Conservation (phyloP, 2,329 filamentous ascomycete species). For the Microdochium bolleyi region DNA sequence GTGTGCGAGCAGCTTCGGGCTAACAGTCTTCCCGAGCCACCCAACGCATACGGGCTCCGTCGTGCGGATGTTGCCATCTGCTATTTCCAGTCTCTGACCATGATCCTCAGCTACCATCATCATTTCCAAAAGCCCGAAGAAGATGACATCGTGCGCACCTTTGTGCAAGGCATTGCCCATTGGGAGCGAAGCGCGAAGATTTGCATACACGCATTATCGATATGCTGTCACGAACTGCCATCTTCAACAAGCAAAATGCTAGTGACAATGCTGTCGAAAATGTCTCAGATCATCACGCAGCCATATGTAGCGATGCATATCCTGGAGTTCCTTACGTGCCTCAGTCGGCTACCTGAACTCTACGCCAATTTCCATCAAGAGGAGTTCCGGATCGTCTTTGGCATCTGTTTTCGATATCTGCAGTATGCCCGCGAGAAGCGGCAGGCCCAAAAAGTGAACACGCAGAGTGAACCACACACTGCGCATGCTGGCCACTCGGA, state of each 20-base stretch:
- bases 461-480: slow-evolving; percentile 32
- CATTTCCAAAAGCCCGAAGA: slow-evolving; percentile 78
- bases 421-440: slow-evolving; percentile 74
- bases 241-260: slow-evolving; percentile 79
- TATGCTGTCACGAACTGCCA: slow-evolving; percentile 92
- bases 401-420: slow-evolving; percentile 88
- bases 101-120: slow-evolving; percentile 84
- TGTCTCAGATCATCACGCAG: slow-evolving; percentile 94
- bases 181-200: slow-evolving; percentile 84
- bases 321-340: slow-evolving; percentile 84
- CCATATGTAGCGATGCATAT: slow-evolving; percentile 89
- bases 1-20: slow-evolving; percentile 78
- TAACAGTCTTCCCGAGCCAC: slow-evolving; percentile 74
- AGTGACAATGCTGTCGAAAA: slow-evolving; percentile 80
- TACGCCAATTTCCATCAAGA: slow-evolving; percentile 87
- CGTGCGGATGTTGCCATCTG: slow-evolving; percentile 86
- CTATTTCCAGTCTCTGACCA: slow-evolving; percentile 77
- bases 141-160: slow-evolving; percentile 81
- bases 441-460: slow-evolving; percentile 35
- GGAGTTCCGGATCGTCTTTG: slow-evolving; percentile 90
- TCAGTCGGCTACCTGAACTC: slow-evolving; percentile 76
- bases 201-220: slow-evolving; percentile 89
- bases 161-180: slow-evolving; percentile 74
- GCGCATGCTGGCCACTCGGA: slow-evolving; percentile 15
- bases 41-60: slow-evolving; percentile 67